Evolutionary conservation across 2,329 filamentous ascomycete genomes (phyloP), one percentile per base, ranked within the genome.

Genomic region (Karstenula rhodostoma): DNA sequence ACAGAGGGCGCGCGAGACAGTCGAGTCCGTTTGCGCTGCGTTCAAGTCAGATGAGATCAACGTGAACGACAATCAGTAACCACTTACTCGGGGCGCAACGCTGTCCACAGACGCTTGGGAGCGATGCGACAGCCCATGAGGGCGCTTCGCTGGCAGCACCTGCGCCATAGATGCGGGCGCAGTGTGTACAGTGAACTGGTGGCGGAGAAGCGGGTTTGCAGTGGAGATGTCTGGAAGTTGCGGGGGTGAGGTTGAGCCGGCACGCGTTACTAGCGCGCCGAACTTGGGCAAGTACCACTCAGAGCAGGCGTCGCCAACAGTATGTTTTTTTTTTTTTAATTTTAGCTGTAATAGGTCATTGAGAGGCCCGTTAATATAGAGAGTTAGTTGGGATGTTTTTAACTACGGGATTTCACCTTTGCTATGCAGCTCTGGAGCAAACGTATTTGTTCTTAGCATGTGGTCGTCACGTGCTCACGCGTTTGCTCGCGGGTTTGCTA

Each of bases 111-210:
- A 46, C 48, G 43, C 23, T 15, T 37, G 48, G 22, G 58, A 48
- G 15, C 53, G 63, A 42, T 63, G 59, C 6, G 68, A 72, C 3
- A 70, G 61, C 27, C 68, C 69, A 44, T 69, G 71, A 48, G 67
- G 65, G n/a, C 75, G 73, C 67, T 77, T 77, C 23, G 70, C 67
- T 49, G 70, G 69, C 60, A 72, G 67, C 58, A 71, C 69, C 23
- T 67, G 68, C 48, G 71, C 72, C 70, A 74, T 74, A 12, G 29
- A 56, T 57, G 58, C 61, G 15, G 35, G 51, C 15, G 37, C 33
- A 57, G 10, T 5, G 23, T 51, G 44, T 55, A 37, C 19, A 56
- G 44, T 4, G 47, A 37, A 25, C 47, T 22, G 42, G 10, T n/a
- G 8, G 32, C 51, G 42, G 27, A 40, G 50, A 44, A 23, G 33